phyloP scores from a whole-genome alignment of 345 rosid species.

The Camelina hispida region DNA sequence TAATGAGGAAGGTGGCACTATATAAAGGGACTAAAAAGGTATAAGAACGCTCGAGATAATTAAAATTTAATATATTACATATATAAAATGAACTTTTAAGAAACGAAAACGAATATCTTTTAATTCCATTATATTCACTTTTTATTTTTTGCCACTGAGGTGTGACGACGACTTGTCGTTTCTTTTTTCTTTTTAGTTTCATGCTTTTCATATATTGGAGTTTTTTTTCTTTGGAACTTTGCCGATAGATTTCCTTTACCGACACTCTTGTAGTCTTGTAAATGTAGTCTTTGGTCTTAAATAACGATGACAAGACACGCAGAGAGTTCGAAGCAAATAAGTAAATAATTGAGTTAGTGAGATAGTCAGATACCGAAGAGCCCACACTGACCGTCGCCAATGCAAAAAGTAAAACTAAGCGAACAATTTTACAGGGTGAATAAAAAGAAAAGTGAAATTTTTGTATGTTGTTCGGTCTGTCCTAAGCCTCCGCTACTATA shows the following conservation, averaged over 20 bases:
- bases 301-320: conserved; percentile 25
- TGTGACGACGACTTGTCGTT: conserved; percentile 30
- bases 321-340: not conserved
- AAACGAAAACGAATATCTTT: not conserved
- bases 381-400: conserved; percentile 26
- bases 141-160: conserved; percentile 31
- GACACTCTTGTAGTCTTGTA: conserved; percentile 31
- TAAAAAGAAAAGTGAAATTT: no score
- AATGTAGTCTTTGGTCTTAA: conserved; percentile 12
- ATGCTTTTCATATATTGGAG: not conserved
- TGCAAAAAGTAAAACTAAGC: conserved; percentile 5
- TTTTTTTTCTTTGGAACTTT: conserved; percentile 23
- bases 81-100: not conserved
- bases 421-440: no score
- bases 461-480: no score
- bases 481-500: no score
- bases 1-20: conserved; percentile 25
- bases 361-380: conserved; percentile 7
- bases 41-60: conserved; percentile 27
- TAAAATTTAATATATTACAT: conserved; percentile 1
- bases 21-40: conserved; percentile 32
- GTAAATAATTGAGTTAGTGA: conserved; percentile 19
- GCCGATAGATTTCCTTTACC: conserved; percentile 30
- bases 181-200: not conserved
- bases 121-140: conserved; percentile 5